Evolutionary conservation across 2,329 filamentous ascomycete genomes (phyloP), one percentile per base, ranked within the genome.

Genomic region (Talaromyces sp.): DNA sequence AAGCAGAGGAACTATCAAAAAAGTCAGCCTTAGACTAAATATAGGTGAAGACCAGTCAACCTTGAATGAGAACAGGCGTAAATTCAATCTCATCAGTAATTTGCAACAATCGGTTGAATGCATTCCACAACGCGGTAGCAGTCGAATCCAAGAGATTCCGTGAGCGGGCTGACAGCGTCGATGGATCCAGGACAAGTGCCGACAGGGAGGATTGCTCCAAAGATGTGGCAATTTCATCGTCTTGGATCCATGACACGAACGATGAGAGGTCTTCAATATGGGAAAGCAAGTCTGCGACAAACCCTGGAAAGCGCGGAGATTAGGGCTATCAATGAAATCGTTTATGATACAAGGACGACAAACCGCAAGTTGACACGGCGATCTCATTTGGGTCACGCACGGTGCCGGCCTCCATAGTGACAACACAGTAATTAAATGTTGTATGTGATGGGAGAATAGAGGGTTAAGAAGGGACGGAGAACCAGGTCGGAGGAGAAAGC

Each of bases 1-100:
- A 66, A 93, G 82, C 5, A 79, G 75, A 44, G 82, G 80, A 5
- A 82, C 73, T 71, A 57, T 30, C 32, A 47, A 19, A 27, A 4
- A 39, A 11, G 28, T 53, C n/a, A 61, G 33, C 15, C 36, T 8
- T 10, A 6, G 8, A 30, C 25, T 30, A 5, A 13, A 28, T n/a
- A 49, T 9, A 9, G 2, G 15, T 36, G 15, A 33, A n/a, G 8
- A 2, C 11, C 7, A 36, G 2, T 47, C 65, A 63, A 69, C 68
- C 65, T 64, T 65, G 66, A 62, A 63, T 66, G 42, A 67, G n/a
- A 15, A 66, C 39, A 55, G 11, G 64, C 55, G 28, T 58, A 60
- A 36, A 58, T 64, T 22, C 60, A 60, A 5, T 47, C 59, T 27
- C 61, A 55, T 62, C 62, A n/a, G 56, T 52, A 5, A 47, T 33